A percentile compares a stretch with the other conserved stretches of the same genome.
Evolutionary conservation across 2,329 filamentous ascomycete genomes (phyloP).

Genomic region (Beauveria scarabaeidicola): DNA sequence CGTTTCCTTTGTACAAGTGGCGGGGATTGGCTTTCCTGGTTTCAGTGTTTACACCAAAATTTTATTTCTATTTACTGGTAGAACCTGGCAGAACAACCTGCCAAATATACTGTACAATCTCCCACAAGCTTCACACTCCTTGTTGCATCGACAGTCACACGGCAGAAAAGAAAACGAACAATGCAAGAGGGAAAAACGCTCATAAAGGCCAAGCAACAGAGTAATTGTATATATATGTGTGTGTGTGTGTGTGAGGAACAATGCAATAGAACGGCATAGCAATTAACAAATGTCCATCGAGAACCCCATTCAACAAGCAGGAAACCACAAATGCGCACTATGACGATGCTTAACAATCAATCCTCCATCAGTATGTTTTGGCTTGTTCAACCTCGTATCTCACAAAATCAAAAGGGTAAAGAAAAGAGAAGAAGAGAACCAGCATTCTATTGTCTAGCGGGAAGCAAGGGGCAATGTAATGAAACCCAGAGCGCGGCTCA

Average conservation of each 20-base stretch:
- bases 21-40: not conserved
- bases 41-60: not conserved
- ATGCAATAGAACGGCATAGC: not conserved
- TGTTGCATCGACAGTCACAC: too few species aligned
- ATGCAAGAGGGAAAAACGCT: not conserved
- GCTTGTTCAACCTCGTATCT: not conserved
- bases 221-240: not conserved
- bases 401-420: not conserved
- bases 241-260: too few species aligned
- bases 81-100: not conserved
- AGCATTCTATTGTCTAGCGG: conserved; percentile 6
- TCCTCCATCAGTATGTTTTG: not conserved
- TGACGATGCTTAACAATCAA: not conserved
- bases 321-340: not conserved
- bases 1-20: conserved; percentile 1
- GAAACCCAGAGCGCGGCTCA: not conserved
- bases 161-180: not conserved
- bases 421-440: not conserved
- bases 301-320: not conserved
- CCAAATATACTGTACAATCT: not conserved
- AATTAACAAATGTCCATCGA: too few species aligned
- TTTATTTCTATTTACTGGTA: not conserved
- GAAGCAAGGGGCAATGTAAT: not conserved
- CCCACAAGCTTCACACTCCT: too few species aligned
- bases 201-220: not conserved